Conservation (phyloP, 1,284 basidiomycete species). For the Moesziomyces sp. region DNA sequence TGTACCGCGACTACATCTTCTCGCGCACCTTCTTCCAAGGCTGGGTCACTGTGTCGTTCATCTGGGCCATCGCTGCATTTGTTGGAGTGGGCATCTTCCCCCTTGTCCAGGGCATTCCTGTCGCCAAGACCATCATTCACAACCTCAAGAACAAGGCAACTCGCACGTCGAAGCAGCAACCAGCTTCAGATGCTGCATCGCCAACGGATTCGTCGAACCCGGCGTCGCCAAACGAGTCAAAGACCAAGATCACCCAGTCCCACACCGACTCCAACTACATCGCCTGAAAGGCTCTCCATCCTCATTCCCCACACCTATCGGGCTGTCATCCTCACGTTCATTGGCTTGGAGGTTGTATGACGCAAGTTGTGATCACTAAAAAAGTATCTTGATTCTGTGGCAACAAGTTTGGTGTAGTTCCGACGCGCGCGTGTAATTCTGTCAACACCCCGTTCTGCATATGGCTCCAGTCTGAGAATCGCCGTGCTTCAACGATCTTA, state of each 20-base stretch:
- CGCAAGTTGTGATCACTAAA: too few relatives aligned
- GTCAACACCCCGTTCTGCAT: too few relatives aligned
- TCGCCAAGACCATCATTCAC: constrained; percentile 31
- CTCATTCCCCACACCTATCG: background rate
- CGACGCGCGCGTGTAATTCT: too few relatives aligned
- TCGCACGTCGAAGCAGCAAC: constrained; percentile 2
- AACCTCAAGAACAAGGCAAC: constrained; percentile 17
- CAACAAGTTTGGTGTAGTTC: too few relatives aligned
- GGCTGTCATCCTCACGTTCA: too few relatives aligned
- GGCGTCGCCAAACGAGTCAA: constrained; percentile 3
- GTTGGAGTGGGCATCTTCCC: constrained; percentile 58
- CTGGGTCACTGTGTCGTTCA: constrained; percentile 60
- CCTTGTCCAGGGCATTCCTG: constrained; percentile 53
- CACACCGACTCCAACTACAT: constrained; percentile 10
- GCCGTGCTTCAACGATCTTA: too few relatives aligned
- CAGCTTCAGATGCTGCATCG: background rate
- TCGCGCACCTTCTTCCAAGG: constrained; percentile 60
- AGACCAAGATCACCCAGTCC: constrained; percentile 2
- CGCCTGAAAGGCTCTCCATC: constrained; percentile 2
- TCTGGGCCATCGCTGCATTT: constrained; percentile 61
- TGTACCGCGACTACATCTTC: constrained; percentile 66
- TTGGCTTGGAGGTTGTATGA: too few relatives aligned
- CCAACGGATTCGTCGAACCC: background rate
- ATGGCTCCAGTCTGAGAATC: too few relatives aligned
- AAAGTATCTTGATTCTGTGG: too few relatives aligned